Evolutionary conservation across 2,329 filamentous ascomycete species (phyloP).

Genomic region (Calonectria pteridis): DNA sequence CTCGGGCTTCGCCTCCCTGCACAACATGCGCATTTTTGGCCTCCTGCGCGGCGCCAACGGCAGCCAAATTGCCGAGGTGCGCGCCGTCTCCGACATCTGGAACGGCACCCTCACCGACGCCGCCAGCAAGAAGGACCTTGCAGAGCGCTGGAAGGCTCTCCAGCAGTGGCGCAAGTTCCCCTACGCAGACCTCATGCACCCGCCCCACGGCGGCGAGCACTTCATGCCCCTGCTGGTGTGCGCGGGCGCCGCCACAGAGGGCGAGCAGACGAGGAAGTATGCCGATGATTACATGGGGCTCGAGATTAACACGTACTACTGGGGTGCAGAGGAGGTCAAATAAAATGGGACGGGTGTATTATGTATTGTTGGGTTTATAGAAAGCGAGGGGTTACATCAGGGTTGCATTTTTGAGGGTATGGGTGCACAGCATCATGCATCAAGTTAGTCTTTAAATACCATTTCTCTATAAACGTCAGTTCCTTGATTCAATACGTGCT

Average conservation of each 20-base stretch:
- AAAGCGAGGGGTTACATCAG: constrained; percentile 4
- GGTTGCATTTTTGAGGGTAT: background rate
- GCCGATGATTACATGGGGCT: constrained; percentile 62
- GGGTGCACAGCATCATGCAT: background rate
- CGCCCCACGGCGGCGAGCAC: constrained; percentile 66
- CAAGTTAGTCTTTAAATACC: background rate
- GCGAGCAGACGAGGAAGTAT: constrained; percentile 58
- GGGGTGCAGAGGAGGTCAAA: constrained; percentile 52
- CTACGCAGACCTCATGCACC: constrained; percentile 66
- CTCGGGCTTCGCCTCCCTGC: constrained; percentile 71
- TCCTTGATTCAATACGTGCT: no score
- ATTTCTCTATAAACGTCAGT: background rate
- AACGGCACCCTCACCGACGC: constrained; percentile 60
- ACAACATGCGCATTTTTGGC: constrained; percentile 64
- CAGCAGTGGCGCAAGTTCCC: constrained; percentile 62
- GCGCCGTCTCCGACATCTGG: constrained; percentile 54
- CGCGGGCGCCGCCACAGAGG: constrained; percentile 62
- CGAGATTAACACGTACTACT: constrained; percentile 68
- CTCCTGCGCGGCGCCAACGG: constrained; percentile 46
- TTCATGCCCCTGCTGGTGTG: constrained; percentile 71
- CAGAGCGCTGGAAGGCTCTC: constrained; percentile 56
- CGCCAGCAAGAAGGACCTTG: constrained; percentile 47
- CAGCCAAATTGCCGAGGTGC: constrained; percentile 43
- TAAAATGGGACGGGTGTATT: background rate
- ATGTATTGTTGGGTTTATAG: background rate